Evolutionary conservation across 768 basidiomycete species (phyloP), one percentile per base, ranked within the genome.

Genomic region (Rickenella mellea): DNA sequence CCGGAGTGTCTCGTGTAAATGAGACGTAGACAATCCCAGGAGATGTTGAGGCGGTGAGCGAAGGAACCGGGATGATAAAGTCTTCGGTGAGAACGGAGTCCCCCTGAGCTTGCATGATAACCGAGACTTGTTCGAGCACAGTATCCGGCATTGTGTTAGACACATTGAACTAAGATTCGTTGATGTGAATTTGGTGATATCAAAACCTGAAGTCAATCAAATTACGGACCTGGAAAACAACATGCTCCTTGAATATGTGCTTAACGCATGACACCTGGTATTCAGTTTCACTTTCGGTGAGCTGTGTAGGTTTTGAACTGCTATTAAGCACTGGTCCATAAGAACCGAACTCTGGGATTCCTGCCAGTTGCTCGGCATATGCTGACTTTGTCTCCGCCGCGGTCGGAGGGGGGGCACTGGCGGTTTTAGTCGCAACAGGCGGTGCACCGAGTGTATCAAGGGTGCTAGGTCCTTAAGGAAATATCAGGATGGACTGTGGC

Each of bases 221-320:
- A 36, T 20, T 22, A 54, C 76, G 40, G 56, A 89, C 91, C 76
- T 94, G 94, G 80, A 99, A 98, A 30, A 99, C 93, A 45, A 98
- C 60, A 57, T 97, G 89, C 47, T 91, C 88, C 58, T 80, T 81
- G 75, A 91, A 99, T 44, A 97, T 77, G 60, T 99, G 96, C 66
- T 97, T 98, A 62, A 96, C 88, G 52, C 88, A 89, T 8, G 85
- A 80, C 36, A 97, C 94, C 56, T 96, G 91, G 57, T 98, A 99
- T 64, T 98, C 96, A 4, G 92, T 98, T 65, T 97, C 96, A 54
- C 77, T 85, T 65, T 99, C 96, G 11, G 96, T 98, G 44, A 98
- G 78, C 48, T 83, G 86, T 19, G 73, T 64, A 9, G 84, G 80
- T 51, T 80, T 87, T 27, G 73, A 49, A 48, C 78, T 87, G 71